Percentiles rank a stretch among this genome's conserved stretches.
These are phyloP conservation scores for Globisporangium mamillatum DNA, from an alignment of 352 stramenopile species.

Conservation along the genomic window DNA sequence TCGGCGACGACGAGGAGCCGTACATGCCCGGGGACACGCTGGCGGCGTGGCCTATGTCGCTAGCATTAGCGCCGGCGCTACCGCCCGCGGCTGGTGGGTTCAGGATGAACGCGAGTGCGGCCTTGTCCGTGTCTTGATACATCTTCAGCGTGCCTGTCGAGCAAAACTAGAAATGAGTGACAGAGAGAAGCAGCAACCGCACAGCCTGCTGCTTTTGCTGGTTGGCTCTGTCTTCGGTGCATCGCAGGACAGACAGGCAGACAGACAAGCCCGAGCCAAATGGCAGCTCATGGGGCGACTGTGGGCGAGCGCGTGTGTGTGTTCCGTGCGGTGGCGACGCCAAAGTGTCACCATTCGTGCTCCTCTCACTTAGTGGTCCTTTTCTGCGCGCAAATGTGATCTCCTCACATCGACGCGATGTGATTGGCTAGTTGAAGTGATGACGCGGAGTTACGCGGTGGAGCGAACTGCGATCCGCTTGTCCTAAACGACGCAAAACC, in stretches of 20 bases:
- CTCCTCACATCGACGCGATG: background rate
- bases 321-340: conserved; percentile 9
- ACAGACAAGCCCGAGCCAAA: background rate
- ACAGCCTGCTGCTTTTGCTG: background rate
- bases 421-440: conserved; percentile 7
- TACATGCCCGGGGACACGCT: conserved; percentile 10
- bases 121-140: conserved; percentile 50
- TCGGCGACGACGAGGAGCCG: conserved; percentile 26
- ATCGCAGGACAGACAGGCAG: background rate
- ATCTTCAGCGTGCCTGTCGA: conserved; percentile 23
- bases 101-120: conserved; percentile 68
- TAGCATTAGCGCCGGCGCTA: conserved; percentile 15
- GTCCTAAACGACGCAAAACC: background rate
- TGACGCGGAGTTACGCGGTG: conserved; percentile 8
- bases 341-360: conserved; percentile 9
- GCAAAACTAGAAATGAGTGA: conserved; percentile 29
- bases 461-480: background rate
- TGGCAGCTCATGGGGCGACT: background rate
- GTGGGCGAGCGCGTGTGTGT: background rate
- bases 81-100: conserved; percentile 37
- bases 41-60: background rate
- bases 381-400: background rate
- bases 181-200: background rate
- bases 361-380: background rate
- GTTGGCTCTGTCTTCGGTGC: background rate